phyloP scores from a whole-genome alignment of 345 rosid genomes.

The Lepidium aucheri region DNA sequence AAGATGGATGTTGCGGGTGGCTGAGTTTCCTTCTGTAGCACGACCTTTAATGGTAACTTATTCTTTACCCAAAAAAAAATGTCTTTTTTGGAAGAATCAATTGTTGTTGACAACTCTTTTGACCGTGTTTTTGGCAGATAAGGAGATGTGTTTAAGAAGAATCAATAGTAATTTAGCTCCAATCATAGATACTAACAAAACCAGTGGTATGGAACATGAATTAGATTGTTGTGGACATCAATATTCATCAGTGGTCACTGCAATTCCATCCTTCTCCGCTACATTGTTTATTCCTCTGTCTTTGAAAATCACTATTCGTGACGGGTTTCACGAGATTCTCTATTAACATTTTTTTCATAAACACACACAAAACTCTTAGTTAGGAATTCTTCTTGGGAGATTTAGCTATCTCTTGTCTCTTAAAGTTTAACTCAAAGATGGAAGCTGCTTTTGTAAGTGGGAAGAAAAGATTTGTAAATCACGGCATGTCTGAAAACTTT shows the following conservation, averaged over 20 bases:
- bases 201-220: constrained; percentile 73
- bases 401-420: constrained; percentile 14
- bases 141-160: constrained; percentile 50
- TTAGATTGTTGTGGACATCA: constrained; percentile 47
- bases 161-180: constrained; percentile 24
- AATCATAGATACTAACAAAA: constrained; percentile 21
- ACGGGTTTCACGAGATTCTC: constrained; percentile 70
- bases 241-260: constrained; percentile 43
- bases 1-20: constrained; percentile 77
- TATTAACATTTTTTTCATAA: constrained; percentile 20
- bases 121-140: constrained; percentile 23
- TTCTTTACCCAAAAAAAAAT: background rate
- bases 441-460: constrained; percentile 37
- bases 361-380: constrained; percentile 13
- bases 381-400: constrained; percentile 22
- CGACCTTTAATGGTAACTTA: constrained; percentile 44
- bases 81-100: background rate
- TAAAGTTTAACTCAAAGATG: constrained; percentile 30
- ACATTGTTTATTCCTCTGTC: constrained; percentile 71
- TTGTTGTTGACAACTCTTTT: background rate
- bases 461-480: constrained; percentile 32
- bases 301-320: constrained; percentile 74
- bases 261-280: constrained; percentile 52
- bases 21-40: constrained; percentile 35
- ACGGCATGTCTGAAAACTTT: constrained; percentile 19